Evolutionary conservation across 352 stramenopile genomes (phyloP).

Genomic region (Phytophthora sp.): DNA sequence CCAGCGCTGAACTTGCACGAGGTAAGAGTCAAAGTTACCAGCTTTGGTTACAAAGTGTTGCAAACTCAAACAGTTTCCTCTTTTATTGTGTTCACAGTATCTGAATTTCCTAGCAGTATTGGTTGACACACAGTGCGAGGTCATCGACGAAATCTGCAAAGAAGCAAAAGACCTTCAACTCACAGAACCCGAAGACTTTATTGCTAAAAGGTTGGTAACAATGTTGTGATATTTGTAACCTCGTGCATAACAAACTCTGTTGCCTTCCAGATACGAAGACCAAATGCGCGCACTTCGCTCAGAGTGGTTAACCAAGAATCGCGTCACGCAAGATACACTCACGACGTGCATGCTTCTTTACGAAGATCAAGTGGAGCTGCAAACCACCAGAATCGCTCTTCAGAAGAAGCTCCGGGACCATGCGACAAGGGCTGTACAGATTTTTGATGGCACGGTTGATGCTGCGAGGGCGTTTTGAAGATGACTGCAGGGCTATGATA

Average conservation of each 20-base stretch:
- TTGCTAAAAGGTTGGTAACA: constrained; percentile 12
- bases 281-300: constrained; percentile 8
- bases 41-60: too few species aligned
- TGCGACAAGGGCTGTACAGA: constrained; percentile 9
- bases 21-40: too few species aligned
- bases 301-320: constrained; percentile 12
- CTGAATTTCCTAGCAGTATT: constrained; percentile 13
- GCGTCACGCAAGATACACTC: constrained; percentile 22
- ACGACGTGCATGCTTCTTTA: constrained; percentile 25
- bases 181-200: constrained; percentile 15
- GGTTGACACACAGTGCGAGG: constrained; percentile 10
- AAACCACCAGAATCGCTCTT: constrained; percentile 4
- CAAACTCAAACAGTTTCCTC: too few species aligned
- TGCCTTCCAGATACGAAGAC: constrained; percentile 14
- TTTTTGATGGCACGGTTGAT: constrained; percentile 17
- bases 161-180: constrained; percentile 9
- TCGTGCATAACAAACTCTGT: neutral
- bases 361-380: constrained; percentile 8
- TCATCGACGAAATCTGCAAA: constrained; percentile 16
- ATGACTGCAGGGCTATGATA: too few species aligned
- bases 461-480: constrained; percentile 18
- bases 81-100: constrained; percentile 5
- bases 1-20: constrained; percentile 9
- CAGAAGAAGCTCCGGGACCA: constrained; percentile 14
- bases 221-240: neutral